Percentiles rank a stretch among this genome's conserved stretches.
phyloP scores from a whole-genome alignment of 2,329 filamentous ascomycete genomes.

The Alternaria metachromatica region DNA sequence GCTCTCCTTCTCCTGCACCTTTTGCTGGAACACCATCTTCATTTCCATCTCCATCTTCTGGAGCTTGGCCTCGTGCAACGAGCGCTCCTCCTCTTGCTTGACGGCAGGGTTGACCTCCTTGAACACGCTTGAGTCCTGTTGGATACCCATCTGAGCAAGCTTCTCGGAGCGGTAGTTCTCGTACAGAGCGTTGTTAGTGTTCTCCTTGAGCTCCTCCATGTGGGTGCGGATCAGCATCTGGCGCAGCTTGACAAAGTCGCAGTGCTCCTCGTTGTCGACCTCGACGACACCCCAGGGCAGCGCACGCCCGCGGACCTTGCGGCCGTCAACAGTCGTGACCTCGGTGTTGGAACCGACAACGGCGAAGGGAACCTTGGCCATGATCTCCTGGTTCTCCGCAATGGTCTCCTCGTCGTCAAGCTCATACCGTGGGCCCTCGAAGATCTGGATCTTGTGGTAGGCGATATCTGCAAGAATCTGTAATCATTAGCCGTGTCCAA shows the following conservation, averaged over 20 bases:
- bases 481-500: slow-evolving; percentile 16
- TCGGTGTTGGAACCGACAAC: slow-evolving; percentile 97
- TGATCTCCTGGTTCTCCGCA: slow-evolving; percentile 99
- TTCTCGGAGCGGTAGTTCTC: slow-evolving; percentile 99
- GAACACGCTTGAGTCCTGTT: slow-evolving; percentile 98
- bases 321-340: slow-evolving; percentile 87
- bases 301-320: slow-evolving; percentile 92
- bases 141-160: slow-evolving; percentile 97
- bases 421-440: slow-evolving; percentile 97
- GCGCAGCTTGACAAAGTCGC: slow-evolving; percentile 98
- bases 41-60: slow-evolving; percentile 99
- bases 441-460: slow-evolving; percentile 97
- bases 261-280: slow-evolving; percentile 99
- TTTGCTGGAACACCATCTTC: slow-evolving; percentile 99
- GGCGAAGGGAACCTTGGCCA: slow-evolving; percentile 99
- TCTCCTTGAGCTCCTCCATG: slow-evolving; percentile 99
- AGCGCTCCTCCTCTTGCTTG: slow-evolving; percentile 99
- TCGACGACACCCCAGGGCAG: slow-evolving; percentile 99
- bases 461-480: slow-evolving; percentile 97
- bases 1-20: slow-evolving; percentile 99
- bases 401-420: slow-evolving; percentile 99
- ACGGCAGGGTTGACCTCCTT: slow-evolving; percentile 99
- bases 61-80: slow-evolving; percentile 98
- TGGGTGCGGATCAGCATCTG: slow-evolving; percentile 99
- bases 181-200: slow-evolving; percentile 98